Evolutionary conservation across 2,329 filamentous ascomycete species (phyloP).

Genomic region (Fusarium dlaminii): DNA sequence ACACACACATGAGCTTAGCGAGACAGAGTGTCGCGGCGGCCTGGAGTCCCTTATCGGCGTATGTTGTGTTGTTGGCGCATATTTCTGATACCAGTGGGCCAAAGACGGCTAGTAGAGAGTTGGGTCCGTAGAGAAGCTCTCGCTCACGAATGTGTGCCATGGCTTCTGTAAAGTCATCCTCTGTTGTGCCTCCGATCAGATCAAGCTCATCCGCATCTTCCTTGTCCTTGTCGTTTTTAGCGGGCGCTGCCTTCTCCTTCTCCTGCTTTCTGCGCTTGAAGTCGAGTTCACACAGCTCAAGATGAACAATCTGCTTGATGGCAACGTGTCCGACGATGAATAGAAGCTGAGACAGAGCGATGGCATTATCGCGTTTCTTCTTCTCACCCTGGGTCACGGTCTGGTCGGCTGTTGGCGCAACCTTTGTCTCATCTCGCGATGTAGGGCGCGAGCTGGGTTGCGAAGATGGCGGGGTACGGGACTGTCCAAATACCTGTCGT

Average conservation of each 20-base stretch:
- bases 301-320: conserved; percentile 98
- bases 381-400: conserved; percentile 52
- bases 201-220: conserved; percentile 89
- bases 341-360: conserved; percentile 86
- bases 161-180: conserved; percentile 90
- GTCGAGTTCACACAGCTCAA: conserved; percentile 96
- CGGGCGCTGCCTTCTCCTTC: conserved; percentile 73
- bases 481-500: conserved; percentile 74
- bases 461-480: conserved; percentile 52
- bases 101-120: conserved; percentile 88
- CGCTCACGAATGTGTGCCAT: conserved; percentile 86
- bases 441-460: conserved; percentile 60
- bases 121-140: conserved; percentile 82
- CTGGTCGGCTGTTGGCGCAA: conserved; percentile 43
- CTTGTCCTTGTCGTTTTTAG: conserved; percentile 62
- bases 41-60: conserved; percentile 89
- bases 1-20: conserved; percentile 99
- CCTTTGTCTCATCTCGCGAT: conserved; percentile 56
- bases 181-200: conserved; percentile 94
- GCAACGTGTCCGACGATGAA: conserved; percentile 97
- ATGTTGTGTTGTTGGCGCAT: conserved; percentile 92
- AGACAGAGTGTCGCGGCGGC: conserved; percentile 93
- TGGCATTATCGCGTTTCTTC: conserved; percentile 72
- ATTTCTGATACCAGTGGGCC: conserved; percentile 93
- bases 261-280: conserved; percentile 97